phyloP scores from a whole-genome alignment of 352 stramenopile species.

The Globisporangium cystogenes region DNA sequence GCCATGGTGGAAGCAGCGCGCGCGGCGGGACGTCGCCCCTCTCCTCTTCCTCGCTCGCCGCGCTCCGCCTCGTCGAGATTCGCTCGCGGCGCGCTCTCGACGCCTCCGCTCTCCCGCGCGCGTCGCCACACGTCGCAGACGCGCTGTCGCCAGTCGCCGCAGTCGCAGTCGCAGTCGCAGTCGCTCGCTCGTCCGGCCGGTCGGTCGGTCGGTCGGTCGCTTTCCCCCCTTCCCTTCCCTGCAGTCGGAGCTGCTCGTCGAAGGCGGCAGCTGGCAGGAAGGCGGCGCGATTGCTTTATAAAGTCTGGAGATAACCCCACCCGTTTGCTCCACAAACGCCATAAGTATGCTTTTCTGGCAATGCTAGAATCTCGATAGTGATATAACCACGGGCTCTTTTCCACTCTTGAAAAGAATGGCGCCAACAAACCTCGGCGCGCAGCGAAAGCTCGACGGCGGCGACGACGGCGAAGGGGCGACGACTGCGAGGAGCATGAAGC shows the following conservation, averaged over 20 bases:
- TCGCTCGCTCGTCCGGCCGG: background rate
- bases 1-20: conserved; percentile 42
- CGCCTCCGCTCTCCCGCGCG: too few species aligned
- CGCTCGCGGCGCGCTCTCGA: background rate
- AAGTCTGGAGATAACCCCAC: too few species aligned
- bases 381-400: background rate
- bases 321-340: too few species aligned
- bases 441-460: background rate
- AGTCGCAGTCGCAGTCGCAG: background rate
- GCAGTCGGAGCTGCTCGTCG: too few species aligned
- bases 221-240: too few species aligned
- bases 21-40: background rate
- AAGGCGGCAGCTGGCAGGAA: too few species aligned
- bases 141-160: background rate
- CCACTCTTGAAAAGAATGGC: background rate
- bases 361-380: background rate
- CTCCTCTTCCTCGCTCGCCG: background rate
- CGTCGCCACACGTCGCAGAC: background rate
- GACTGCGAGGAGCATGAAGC: conserved; percentile 8
- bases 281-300: too few species aligned
- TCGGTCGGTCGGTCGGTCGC: background rate
- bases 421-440: too few species aligned
- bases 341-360: background rate
- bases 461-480: background rate
- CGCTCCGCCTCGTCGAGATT: background rate